Evolutionary conservation across 164 flowering plant genomes (phyloP).

Genomic region (Magnolia kwangsiensis): DNA sequence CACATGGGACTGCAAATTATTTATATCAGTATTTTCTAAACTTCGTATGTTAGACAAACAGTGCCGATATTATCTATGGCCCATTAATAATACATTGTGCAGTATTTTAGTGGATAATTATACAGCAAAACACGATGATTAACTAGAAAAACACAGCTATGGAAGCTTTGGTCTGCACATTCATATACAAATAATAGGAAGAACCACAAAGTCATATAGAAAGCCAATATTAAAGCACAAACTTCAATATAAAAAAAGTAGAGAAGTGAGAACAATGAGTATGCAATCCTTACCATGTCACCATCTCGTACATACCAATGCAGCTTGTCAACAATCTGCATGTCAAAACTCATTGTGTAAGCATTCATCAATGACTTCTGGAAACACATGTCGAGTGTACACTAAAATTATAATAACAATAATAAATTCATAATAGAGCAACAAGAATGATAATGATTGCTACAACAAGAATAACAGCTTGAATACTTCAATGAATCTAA

Average conservation of each 20-base stretch:
- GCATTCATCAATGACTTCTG: not conserved
- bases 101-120: no score
- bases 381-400: not conserved
- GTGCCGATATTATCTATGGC: no score
- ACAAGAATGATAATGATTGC: no score
- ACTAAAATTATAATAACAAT: not conserved
- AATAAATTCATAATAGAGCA: not conserved
- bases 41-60: no score
- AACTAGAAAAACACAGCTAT: no score
- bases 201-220: not conserved
- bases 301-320: constrained; percentile 62
- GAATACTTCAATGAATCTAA: not conserved
- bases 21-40: no score
- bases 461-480: no score
- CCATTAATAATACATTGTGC: no score
- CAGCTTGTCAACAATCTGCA: constrained; percentile 76
- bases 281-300: constrained; percentile 50
- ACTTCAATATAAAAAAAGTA: not conserved
- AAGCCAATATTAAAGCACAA: not conserved
- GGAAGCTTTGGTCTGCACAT: no score
- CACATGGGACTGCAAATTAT: no score
- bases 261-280: not conserved
- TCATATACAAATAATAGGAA: no score
- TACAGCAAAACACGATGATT: no score
- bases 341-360: constrained; percentile 14